Evolutionary conservation across 208 protist genomes (phyloP), one percentile per base, ranked within the genome.

Genomic region (Histomonas meleagridis): DNA sequence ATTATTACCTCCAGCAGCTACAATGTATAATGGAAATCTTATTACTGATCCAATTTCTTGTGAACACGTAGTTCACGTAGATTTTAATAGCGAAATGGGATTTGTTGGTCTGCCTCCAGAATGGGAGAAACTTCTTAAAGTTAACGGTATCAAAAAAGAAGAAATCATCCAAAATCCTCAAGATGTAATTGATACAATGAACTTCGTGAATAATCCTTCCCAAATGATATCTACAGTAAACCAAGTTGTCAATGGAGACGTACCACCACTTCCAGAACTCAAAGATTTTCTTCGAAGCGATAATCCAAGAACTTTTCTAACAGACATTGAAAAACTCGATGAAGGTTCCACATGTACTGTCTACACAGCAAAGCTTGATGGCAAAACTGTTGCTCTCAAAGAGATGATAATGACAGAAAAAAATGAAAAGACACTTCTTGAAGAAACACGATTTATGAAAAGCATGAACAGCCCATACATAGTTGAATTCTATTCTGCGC

Each of bases 371-470:
- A 46, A 32, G 21, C 65, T 40, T 40, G 16, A 43, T 55, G 76
- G 76, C 3, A 10, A 18, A 18, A 46, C 14, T 38, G 46, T 86
- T 55, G 76, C 76, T 32, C 46, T 86, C 10, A 86, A 86, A 55
- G 32, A 86, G 55, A 86, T 86, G 23, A 86, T 18, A 32, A 10
- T 86, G 55, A 86, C 40, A 18, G n/a, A 32, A 38, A 51, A 55
- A 38, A 86, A 86, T 35, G 26, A 21, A 28, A 12, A 55, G 38
- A 38, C 35, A 2, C 38, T 86, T 18, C 38, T 86, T n/a, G 38
- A 53, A 10, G 76, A 86, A 86, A 86, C 76, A 38, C 38, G 76
- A 38, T 86, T 86, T 57, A 43, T 86, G 46, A 18, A 40, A 86
- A 38, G 46, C n/a, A 86, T 86, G 76, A 38, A 51, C 38, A 16